Evolutionary conservation across 352 stramenopile genomes (phyloP), one percentile per base, ranked within the genome.

Genomic region (Phytophthora cactorum): DNA sequence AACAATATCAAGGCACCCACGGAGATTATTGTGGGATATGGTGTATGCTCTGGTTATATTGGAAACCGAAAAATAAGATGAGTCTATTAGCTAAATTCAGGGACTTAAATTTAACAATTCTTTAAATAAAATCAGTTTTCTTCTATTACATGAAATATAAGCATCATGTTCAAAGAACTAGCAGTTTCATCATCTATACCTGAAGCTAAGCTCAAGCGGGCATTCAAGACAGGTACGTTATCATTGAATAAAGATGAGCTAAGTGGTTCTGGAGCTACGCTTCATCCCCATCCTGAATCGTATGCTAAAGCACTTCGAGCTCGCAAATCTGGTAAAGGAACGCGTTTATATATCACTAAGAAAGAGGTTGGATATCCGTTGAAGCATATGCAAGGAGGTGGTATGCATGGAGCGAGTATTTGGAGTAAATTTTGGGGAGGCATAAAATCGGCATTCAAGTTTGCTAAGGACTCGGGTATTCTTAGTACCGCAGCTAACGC

Each of bases 141-240:
- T 9, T 51, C 46, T 52, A 22, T 5, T 52, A 17, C 9, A 28
- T 14, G 5, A 27, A 44, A 28, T 44, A 44, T 45, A 46, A 34
- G 5, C n/a, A 57, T 17, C 3, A 46, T 46, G 15, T 57, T 25
- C 34, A 29, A 22, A 14, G 51, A 57, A 12, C 34, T 57, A 57
- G 17, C 50, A 17, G n/a, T 56, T 31, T 56, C 50, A 43, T 15
- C 29, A 6, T 15, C 28, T n/a, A 22, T 46, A 8, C 32, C 31
- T 6, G 51, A 29, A 14, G 17, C 53, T 11, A 60, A 52, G 39
- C 38, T 60, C 39, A 60, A 51, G 15, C 6, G 28, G 29, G 39
- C 39, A 12, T 43, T 60, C 39, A 60, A 60, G 28, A 54, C 43
- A 10, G 55, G 41, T 12, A 62, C 17, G 4, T 31, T 62, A 39